These are phyloP conservation scores for Beta corolliflora DNA, from an alignment of 179 eudicot species.

Conservation along the genomic window DNA sequence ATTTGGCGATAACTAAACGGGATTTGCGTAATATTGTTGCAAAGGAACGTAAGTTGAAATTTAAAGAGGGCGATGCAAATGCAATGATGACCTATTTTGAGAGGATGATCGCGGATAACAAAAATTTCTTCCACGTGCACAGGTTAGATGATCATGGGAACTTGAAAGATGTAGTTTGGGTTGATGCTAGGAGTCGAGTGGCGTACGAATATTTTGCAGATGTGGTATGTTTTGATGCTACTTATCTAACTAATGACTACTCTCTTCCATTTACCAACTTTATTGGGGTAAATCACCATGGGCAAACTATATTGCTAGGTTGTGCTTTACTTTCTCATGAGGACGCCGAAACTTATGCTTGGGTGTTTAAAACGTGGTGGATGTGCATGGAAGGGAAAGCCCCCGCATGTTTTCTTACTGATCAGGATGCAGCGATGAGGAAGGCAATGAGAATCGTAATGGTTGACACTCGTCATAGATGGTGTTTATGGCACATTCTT, in stretches of 20 bases:
- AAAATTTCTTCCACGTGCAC: neutral
- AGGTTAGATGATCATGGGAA: neutral
- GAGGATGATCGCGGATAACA: neutral
- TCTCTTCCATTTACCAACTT: neutral
- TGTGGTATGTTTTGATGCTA: neutral
- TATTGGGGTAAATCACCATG: neutral
- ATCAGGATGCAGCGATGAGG: neutral
- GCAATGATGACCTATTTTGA: neutral
- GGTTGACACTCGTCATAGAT: neutral
- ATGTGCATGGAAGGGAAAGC: neutral
- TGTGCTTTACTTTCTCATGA: neutral
- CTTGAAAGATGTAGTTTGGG: neutral
- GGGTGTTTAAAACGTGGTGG: neutral
- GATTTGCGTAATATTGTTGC: neutral
- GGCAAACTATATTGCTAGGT: neutral
- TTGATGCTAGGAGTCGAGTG: neutral
- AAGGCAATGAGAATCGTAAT: neutral
- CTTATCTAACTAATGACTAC: neutral
- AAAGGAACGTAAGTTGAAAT: neutral
- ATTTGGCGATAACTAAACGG: no score
- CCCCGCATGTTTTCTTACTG: accelerated
- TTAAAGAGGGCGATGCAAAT: neutral
- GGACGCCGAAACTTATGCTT: neutral
- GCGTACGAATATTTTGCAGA: neutral
- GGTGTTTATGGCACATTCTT: neutral